Evolutionary conservation across 768 basidiomycete genomes (phyloP).

Genomic region (Leucosporidium scottii): DNA sequence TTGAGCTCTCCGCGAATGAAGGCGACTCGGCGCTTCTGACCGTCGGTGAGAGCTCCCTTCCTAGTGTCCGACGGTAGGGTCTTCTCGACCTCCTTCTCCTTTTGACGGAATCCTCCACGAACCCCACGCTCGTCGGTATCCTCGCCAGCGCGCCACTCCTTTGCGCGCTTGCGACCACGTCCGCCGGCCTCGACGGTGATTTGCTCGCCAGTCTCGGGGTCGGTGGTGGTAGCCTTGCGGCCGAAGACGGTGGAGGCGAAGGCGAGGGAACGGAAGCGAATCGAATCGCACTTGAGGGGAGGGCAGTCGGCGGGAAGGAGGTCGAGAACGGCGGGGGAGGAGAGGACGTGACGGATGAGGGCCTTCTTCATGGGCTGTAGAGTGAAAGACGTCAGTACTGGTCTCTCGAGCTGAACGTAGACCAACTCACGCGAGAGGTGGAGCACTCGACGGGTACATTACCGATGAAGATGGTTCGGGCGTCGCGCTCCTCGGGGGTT

Average conservation of each 20-base stretch:
- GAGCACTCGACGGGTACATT: constrained; percentile 73
- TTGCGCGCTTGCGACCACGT: constrained; percentile 43
- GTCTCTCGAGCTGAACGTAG: background rate
- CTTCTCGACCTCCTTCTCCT: constrained; percentile 17
- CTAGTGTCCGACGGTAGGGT: background rate
- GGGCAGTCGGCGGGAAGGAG: constrained; percentile 29
- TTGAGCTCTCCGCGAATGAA: constrained; percentile 93
- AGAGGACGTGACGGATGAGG: constrained; percentile 66
- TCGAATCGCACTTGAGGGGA: constrained; percentile 74
- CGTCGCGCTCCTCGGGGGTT: constrained; percentile 63
- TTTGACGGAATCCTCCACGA: constrained; percentile 18
- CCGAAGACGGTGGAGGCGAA: constrained; percentile 68
- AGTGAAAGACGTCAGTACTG: too few species aligned
- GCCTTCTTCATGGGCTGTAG: constrained; percentile 64
- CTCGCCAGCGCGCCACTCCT: constrained; percentile 45
- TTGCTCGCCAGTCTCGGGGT: constrained; percentile 42
- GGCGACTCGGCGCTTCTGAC: constrained; percentile 85
- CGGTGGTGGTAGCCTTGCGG: constrained; percentile 41
- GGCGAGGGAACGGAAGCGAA: constrained; percentile 86
- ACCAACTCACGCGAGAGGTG: constrained; percentile 58
- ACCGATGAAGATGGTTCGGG: constrained; percentile 83
- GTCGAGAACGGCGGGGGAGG: constrained; percentile 53
- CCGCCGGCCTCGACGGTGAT: constrained; percentile 48
- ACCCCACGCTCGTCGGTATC: constrained; percentile 27
- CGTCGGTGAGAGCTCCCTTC: constrained; percentile 63